Evolutionary conservation across 495 filamentous ascomycete genomes (phyloP), one percentile per base, ranked within the genome.

Genomic region (Schizothecium vesticola): DNA sequence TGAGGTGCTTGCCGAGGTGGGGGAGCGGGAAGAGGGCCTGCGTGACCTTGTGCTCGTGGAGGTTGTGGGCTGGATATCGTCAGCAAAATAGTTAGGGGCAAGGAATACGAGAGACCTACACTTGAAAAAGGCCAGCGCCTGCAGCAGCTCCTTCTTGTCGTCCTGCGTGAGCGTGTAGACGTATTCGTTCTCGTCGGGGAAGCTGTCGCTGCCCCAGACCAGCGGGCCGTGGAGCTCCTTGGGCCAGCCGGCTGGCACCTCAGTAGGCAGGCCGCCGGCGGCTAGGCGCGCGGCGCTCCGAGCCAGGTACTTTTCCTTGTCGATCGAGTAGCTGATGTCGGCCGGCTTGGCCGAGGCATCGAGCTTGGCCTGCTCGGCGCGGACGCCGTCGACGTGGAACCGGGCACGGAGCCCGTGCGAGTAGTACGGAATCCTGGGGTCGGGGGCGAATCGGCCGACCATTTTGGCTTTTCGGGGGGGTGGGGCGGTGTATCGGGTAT

Each of bases 361-460:
- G 12, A 13, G 25, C 22, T 63, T 65, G 33, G 72, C 72, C 59
- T 71, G 70, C 33, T 74, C 70, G 24, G 71, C 70, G 12, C 72
- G 65, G 66, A 72, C 56, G 1, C 68, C 70, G 61, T 74, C 72
- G 51, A 70, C 69, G 8, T 71, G 28, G 70, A 70, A 74, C 29
- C 72, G 70, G 6, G 72, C 72, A 16, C 72, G 72, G 0, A 74
- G 71, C 21, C 72, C 72, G 23, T 70, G 70, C 10, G 72, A 74
- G 58, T 74, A 74, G 64, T 74, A 74, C 11, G 66, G 63, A 6
- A 51, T 2, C 28, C 28, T 10, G 43, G 43, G 43, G 19, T 6
- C 43, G 43, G 43, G 43, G 43, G 43, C 43, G 43, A 51, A 51
- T n/a, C 43, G 43, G 43, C 16, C 19, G 19, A n/a, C 19, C 43